phyloP scores from a whole-genome alignment of 179 eudicot species.

The Carnegiea gigantea region DNA sequence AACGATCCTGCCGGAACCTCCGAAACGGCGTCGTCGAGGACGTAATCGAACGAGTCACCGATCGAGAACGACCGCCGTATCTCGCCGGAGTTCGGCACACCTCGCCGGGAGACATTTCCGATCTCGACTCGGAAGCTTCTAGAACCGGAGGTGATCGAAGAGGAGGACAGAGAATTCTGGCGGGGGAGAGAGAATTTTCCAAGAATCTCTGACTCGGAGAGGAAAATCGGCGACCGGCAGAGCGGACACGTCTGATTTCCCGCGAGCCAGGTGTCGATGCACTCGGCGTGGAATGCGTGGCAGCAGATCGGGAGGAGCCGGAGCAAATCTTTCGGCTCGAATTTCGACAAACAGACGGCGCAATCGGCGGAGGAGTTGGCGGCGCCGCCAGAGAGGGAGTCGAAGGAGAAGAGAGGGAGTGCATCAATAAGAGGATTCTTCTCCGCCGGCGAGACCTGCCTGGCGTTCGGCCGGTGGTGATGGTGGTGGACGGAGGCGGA shows the following conservation, averaged over 20 bases:
- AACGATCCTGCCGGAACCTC: conserved; percentile 28
- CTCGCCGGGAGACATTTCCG: conserved; percentile 49
- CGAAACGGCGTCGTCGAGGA: conserved; percentile 48
- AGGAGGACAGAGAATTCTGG: not conserved
- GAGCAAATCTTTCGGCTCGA: conserved; percentile 55
- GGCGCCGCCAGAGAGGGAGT: conserved; percentile 32
- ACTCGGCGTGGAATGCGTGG: conserved; percentile 67
- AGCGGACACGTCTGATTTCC: conserved; percentile 74
- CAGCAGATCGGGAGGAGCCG: conserved; percentile 70
- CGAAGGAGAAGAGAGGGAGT: conserved; percentile 56
- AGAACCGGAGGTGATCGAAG: conserved; percentile 8
- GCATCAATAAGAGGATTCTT: conserved; percentile 30
- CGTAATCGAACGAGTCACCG: conserved; percentile 69
- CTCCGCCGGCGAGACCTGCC: conserved; percentile 26
- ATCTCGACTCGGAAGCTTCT: conserved; percentile 67
- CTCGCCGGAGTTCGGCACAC: conserved; percentile 19
- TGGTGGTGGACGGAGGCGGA: conserved; percentile 31
- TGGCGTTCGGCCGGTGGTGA: conserved; percentile 16
- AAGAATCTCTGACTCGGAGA: conserved; percentile 31
- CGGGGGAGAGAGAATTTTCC: conserved; percentile 13
- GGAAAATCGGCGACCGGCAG: conserved; percentile 61
- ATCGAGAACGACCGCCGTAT: conserved; percentile 48
- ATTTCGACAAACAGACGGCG: conserved; percentile 70
- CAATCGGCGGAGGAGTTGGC: conserved; percentile 41
- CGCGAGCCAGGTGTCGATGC: conserved; percentile 78